Base-by-base conservation (phyloP, 2,329 filamentous ascomycete genomes). In the Leptographium flavum region DNA sequence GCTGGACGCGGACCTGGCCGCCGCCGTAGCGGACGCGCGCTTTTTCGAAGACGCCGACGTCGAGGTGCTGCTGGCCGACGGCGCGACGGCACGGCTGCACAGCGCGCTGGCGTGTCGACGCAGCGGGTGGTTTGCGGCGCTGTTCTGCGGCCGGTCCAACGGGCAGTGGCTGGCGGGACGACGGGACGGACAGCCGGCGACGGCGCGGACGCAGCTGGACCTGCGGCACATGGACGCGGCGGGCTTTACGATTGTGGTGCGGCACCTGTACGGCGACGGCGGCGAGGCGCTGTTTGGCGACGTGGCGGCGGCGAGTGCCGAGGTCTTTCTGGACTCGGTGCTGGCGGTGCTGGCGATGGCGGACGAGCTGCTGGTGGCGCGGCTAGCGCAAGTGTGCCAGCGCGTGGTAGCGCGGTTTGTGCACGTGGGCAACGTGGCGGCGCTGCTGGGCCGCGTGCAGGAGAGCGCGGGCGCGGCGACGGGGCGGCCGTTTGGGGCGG, bases 281-380 rank as follows among this genome's bases (percentile, higher is more conserved):
- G 87, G 87, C 0, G 70, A 77, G 21, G 81, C 88, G 48, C 66
- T 96, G 2, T 96, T 98, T 55, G 78, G 94, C 52, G 70, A 82
- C 28, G 73, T 92, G 5, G 73, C 82, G 15, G 73, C 76, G 31
- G 66, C 75, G 15, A 79, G 81, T 49, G 63, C 94, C 6, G 87
- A 95, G 52, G 82, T 87, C 39, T 87, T 94, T 50, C 77, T 88
- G 5, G 87, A 96, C 54, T 68, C 92, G n/a, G 73, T 95, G 9
- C 74, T 96, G 64, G 87, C 94, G 54, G 84, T 96, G 38, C 81
- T 96, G 73, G 79, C 79, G 46, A 81, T 86, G 43, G 87, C 88
- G 13, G 92, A 98, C 57, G 90, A 98, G 61, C 67, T 98, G 47
- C 95, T 98, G 88, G 73, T 98, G 39, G 87, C 95, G 58, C 75